phyloP scores from a whole-genome alignment of 2,329 filamentous ascomycete genomes.

The Colletotrichum sp. region DNA sequence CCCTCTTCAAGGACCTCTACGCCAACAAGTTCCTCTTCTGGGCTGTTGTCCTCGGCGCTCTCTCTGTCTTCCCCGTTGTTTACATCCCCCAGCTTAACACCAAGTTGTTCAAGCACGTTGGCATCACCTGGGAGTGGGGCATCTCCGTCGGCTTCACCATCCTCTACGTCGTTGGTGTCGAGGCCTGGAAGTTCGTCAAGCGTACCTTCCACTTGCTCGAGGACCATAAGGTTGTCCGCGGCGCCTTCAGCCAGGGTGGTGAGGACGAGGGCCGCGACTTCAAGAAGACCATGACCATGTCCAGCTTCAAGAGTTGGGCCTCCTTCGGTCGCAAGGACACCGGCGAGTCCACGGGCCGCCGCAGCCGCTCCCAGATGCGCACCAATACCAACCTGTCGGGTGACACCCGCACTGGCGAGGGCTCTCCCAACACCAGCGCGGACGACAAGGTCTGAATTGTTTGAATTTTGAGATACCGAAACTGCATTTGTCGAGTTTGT shows the following conservation, averaged over 20 bases:
- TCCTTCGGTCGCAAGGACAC: slow-evolving; percentile 47
- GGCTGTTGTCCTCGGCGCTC: slow-evolving; percentile 63
- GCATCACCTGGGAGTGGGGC: slow-evolving; percentile 78
- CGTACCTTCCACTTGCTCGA: slow-evolving; percentile 57
- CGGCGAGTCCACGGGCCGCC: slow-evolving; percentile 33
- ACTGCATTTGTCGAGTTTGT: neutral
- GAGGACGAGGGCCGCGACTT: slow-evolving; percentile 44
- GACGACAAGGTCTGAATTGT: slow-evolving; percentile 12
- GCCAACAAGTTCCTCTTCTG: slow-evolving; percentile 74
- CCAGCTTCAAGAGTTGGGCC: slow-evolving; percentile 54
- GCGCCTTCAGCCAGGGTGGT: slow-evolving; percentile 58
- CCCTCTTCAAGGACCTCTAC: slow-evolving; percentile 68
- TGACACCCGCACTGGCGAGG: slow-evolving; percentile 17
- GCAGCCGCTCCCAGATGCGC: slow-evolving; percentile 15
- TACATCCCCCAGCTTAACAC: slow-evolving; percentile 76
- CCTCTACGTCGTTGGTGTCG: slow-evolving; percentile 70
- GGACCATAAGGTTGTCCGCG: slow-evolving; percentile 54
- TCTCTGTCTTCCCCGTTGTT: slow-evolving; percentile 71
- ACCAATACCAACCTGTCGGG: slow-evolving; percentile 21
- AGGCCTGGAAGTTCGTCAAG: slow-evolving; percentile 76
- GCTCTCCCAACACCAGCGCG: slow-evolving; percentile 1
- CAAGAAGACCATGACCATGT: slow-evolving; percentile 55
- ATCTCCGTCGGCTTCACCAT: slow-evolving; percentile 68
- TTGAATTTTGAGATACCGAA: neutral
- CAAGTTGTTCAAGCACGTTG: slow-evolving; percentile 74